phyloP scores from a whole-genome alignment of 2,329 filamentous ascomycete genomes.

The Chlorencoelia australis region DNA sequence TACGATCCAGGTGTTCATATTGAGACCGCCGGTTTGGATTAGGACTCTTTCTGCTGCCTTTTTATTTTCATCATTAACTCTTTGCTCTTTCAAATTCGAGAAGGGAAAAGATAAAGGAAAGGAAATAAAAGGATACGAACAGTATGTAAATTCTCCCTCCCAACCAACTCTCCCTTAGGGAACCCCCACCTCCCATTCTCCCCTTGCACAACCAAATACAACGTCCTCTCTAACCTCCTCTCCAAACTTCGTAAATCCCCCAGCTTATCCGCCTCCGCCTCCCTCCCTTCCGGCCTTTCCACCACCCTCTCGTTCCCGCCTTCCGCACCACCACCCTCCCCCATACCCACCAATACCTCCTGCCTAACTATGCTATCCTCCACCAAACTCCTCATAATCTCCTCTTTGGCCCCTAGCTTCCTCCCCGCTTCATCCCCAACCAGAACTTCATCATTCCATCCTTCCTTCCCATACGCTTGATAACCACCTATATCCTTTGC shows the following conservation, averaged over 20 bases:
- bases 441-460: slow-evolving; percentile 87
- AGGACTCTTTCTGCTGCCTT: slow-evolving; percentile 78
- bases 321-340: slow-evolving; percentile 37
- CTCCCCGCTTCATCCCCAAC: slow-evolving; percentile 61
- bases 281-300: slow-evolving; percentile 33
- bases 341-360: slow-evolving; percentile 65
- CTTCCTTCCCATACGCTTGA: slow-evolving; percentile 57
- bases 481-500: slow-evolving; percentile 81
- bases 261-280: slow-evolving; percentile 63
- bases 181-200: slow-evolving; percentile 70
- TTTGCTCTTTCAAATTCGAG: neutral
- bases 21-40: slow-evolving; percentile 66
- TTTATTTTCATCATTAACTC: no score
- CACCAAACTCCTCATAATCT: slow-evolving; percentile 53
- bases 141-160: slow-evolving; percentile 69
- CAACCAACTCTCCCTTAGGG: slow-evolving; percentile 58
- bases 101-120: neutral
- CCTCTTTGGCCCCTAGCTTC: slow-evolving; percentile 26
- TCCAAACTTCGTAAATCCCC: slow-evolving; percentile 68
- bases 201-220: slow-evolving; percentile 79
- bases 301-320: slow-evolving; percentile 46
- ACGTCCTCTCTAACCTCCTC: slow-evolving; percentile 65
- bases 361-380: no score
- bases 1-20: slow-evolving; percentile 99
- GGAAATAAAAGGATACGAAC: slow-evolving; percentile 41